These are phyloP conservation scores for Coniochaeta ligniaria DNA, from an alignment of 2,329 filamentous ascomycete species.

Conservation along the genomic window DNA sequence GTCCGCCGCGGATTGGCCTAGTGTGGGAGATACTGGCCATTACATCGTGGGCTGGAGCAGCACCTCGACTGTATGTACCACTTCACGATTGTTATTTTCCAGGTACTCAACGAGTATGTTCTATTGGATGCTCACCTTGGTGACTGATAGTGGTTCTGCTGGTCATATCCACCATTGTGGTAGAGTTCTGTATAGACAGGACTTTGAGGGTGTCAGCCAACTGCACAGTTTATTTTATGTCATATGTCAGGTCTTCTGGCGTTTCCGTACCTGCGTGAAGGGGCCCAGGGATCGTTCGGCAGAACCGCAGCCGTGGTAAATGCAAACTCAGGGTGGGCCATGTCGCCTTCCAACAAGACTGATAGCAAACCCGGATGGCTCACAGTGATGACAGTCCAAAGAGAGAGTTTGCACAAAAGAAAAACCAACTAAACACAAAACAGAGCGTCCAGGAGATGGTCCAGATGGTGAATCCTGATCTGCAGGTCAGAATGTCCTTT, in stretches of 20 bases:
- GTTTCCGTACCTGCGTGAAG: slow-evolving; percentile 43
- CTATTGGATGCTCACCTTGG: slow-evolving; percentile 20
- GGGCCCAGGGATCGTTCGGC: slow-evolving; percentile 41
- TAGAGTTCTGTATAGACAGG: slow-evolving; percentile 25
- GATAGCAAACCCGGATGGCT: not conserved
- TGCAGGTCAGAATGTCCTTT: not conserved
- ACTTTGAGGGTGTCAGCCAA: slow-evolving; percentile 14
- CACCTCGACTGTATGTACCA: slow-evolving; percentile 32
- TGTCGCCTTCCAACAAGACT: slow-evolving; percentile 28
- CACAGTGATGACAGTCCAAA: not conserved
- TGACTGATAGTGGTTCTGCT: slow-evolving; percentile 17
- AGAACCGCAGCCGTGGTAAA: slow-evolving; percentile 38
- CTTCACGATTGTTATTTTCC: slow-evolving; percentile 26
- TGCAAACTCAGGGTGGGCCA: slow-evolving; percentile 39
- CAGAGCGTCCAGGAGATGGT: not conserved
- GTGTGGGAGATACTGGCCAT: slow-evolving; percentile 25
- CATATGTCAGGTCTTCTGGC: not conserved
- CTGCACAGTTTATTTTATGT: not conserved
- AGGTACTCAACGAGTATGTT: slow-evolving; percentile 7
- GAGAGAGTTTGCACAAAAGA: slow-evolving; percentile 4
- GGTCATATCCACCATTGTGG: slow-evolving; percentile 23
- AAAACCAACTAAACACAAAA: slow-evolving; percentile 5
- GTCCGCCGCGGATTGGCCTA: slow-evolving; percentile 27
- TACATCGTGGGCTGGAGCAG: slow-evolving; percentile 24
- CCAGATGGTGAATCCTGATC: not conserved